phyloP scores from a whole-genome alignment of 805 yeast species.

The Pichia paraexigua region DNA sequence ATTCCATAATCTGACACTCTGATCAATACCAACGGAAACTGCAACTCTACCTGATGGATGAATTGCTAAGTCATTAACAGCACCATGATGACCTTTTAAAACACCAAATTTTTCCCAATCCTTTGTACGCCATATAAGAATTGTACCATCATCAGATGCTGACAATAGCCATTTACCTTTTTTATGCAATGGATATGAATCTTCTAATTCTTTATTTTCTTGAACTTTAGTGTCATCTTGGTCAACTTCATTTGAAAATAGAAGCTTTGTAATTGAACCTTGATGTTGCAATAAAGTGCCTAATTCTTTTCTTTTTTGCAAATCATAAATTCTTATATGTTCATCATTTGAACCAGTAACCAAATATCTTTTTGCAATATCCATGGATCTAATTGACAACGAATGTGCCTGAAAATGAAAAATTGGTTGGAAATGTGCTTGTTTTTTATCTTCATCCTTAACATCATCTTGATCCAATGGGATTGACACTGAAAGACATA shows the following conservation, averaged over 20 bases:
- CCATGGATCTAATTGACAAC: slow-evolving; percentile 77
- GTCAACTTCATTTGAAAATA: slow-evolving; percentile 50
- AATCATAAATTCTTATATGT: slow-evolving; percentile 87
- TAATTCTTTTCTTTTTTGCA: slow-evolving; percentile 87
- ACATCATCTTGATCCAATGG: slow-evolving; percentile 23
- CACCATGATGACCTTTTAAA: slow-evolving; percentile 81
- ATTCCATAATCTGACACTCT: slow-evolving; percentile 85
- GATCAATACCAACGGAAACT: slow-evolving; percentile 79
- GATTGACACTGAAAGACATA: slow-evolving; percentile 73
- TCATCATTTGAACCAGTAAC: slow-evolving; percentile 96
- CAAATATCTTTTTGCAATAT: slow-evolving; percentile 71
- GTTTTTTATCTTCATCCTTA: slow-evolving; percentile 23
- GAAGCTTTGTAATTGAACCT: slow-evolving; percentile 76
- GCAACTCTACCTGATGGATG: slow-evolving; percentile 91
- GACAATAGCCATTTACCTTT: slow-evolving; percentile 86
- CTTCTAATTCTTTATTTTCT: slow-evolving; percentile 3
- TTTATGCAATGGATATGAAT: slow-evolving; percentile 24
- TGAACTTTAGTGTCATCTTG: slow-evolving; percentile 16
- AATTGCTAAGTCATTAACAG: slow-evolving; percentile 75
- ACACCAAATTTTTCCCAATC: slow-evolving; percentile 94
- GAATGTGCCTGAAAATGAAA: slow-evolving; percentile 96
- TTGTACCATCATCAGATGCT: slow-evolving; percentile 85
- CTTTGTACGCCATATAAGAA: slow-evolving; percentile 88
- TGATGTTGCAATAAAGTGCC: slow-evolving; percentile 84
- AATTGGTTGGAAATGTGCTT: slow-evolving; percentile 79